These are phyloP conservation scores for Ceratocystis cacaofunesta DNA, from an alignment of 2,329 filamentous ascomycete species.

Conservation along the genomic window DNA sequence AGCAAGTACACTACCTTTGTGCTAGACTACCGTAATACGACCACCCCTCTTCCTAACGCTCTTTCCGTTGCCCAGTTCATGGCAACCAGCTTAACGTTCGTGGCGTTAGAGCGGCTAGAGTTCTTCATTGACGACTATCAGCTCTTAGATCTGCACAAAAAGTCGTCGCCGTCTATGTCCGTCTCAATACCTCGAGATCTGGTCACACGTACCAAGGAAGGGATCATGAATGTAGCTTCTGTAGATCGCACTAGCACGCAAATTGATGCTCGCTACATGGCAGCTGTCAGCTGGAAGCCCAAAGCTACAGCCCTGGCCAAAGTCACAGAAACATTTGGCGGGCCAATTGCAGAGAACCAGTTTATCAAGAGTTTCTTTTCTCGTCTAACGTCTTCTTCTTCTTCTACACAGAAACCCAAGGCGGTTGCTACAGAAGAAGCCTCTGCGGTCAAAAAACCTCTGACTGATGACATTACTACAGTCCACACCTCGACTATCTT, in stretches of 20 bases:
- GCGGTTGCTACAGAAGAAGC: constrained; percentile 36
- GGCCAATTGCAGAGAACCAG: constrained; percentile 36
- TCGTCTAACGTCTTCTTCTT: constrained; percentile 41
- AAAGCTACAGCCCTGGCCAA: constrained; percentile 30
- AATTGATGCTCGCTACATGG: constrained; percentile 83
- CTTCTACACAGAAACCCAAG: constrained; percentile 37
- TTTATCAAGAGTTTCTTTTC: constrained; percentile 70
- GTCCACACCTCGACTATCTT: constrained; percentile 68
- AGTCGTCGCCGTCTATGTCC: constrained; percentile 60
- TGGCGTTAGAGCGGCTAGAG: constrained; percentile 74
- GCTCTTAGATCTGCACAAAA: constrained; percentile 66
- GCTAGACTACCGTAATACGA: constrained; percentile 80
- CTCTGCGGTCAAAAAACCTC: constrained; percentile 42
- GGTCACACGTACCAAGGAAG: constrained; percentile 68
- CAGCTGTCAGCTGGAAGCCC: constrained; percentile 70
- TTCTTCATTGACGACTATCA: constrained; percentile 82
- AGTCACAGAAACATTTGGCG: constrained; percentile 34
- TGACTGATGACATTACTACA: constrained; percentile 57
- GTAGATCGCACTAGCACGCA: constrained; percentile 79
- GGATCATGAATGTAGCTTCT: constrained; percentile 70
- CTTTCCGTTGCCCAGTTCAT: constrained; percentile 82
- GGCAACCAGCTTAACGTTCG: constrained; percentile 89
- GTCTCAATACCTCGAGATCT: constrained; percentile 64
- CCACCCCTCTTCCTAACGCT: constrained; percentile 72
- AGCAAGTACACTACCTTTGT: constrained; percentile 77